phyloP scores from a whole-genome alignment of 768 basidiomycete species.

The Tylopilus balloui region DNA sequence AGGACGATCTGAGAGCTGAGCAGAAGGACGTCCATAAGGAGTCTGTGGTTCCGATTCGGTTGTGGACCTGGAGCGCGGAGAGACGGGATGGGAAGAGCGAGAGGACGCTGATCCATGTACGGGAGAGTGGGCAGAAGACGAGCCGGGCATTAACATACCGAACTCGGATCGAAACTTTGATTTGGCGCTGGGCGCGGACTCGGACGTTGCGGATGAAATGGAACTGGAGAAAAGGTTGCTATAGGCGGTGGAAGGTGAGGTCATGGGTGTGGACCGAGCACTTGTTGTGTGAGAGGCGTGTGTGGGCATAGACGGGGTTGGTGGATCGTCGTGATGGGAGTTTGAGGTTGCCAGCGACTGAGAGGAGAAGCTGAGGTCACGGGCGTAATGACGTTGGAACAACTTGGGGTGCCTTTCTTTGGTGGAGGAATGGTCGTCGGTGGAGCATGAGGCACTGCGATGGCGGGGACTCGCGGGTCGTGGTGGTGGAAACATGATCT shows the following conservation, averaged over 20 bases:
- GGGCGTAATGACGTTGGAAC: constrained; percentile 11
- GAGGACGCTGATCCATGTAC: constrained; percentile 13
- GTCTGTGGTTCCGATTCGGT: constrained; percentile 19
- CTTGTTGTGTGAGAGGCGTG: constrained; percentile 11
- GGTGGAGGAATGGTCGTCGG: constrained; percentile 12
- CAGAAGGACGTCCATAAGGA: not conserved
- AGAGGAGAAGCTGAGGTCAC: constrained; percentile 13
- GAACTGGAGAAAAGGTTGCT: constrained; percentile 19
- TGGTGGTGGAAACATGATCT: constrained; percentile 17
- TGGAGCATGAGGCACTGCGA: constrained; percentile 18
- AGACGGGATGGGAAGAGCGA: constrained; percentile 11
- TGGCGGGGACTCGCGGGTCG: constrained; percentile 1
- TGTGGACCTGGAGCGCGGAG: constrained; percentile 14
- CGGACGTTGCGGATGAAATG: constrained; percentile 25
- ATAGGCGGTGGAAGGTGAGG: constrained; percentile 22
- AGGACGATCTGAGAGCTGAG: constrained; percentile 13
- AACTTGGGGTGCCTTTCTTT: constrained; percentile 11
- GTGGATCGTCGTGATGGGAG: constrained; percentile 12
- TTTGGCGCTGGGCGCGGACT: constrained; percentile 14
- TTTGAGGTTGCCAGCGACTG: constrained; percentile 15
- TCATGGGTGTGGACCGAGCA: constrained; percentile 24
- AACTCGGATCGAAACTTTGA: constrained; percentile 17
- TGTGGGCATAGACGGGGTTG: constrained; percentile 1
- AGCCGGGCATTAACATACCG: constrained; percentile 5
- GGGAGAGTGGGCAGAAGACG: constrained; percentile 11